phyloP scores from a whole-genome alignment of 1,284 basidiomycete species.

The Cutaneotrichosporon dermatis region DNA sequence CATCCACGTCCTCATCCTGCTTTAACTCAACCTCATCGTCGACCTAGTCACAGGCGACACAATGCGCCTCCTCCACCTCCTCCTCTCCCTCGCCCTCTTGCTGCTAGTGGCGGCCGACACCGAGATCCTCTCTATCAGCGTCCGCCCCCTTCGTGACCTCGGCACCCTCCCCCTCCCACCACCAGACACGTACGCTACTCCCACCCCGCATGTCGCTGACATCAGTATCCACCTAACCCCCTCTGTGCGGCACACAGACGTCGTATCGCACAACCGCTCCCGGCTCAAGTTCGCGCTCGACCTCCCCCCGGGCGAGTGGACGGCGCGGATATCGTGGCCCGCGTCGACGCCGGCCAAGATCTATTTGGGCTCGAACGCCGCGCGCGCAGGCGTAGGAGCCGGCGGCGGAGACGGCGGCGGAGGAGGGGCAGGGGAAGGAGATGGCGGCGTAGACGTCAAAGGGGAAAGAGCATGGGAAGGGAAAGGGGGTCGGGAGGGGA shows the following conservation, averaged over 20 bases:
- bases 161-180: neutral
- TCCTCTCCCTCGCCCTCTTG: neutral
- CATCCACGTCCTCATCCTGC: neutral
- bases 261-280: constrained; percentile 12
- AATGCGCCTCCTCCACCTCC: neutral
- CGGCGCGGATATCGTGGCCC: constrained; percentile 39
- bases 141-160: constrained; percentile 4
- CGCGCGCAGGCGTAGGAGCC: too few species aligned
- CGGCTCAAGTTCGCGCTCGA: constrained; percentile 21
- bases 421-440: too few species aligned
- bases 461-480: too few species aligned
- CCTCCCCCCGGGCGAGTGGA: constrained; percentile 23
- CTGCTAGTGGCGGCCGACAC: constrained; percentile 29
- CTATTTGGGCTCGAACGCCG: neutral
- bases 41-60: too few species aligned
- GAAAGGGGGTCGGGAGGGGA: too few species aligned
- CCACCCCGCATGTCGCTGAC: neutral
- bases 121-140: constrained; percentile 34
- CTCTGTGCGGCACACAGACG: neutral
- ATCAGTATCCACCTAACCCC: neutral
- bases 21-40: too few species aligned
- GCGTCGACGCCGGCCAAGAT: constrained; percentile 21
- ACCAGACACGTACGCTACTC: neutral
- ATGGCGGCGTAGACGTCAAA: too few species aligned
- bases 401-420: too few species aligned